Conservation (phyloP, 495 filamentous ascomycete genomes). For the Bryoglossum gracile region DNA sequence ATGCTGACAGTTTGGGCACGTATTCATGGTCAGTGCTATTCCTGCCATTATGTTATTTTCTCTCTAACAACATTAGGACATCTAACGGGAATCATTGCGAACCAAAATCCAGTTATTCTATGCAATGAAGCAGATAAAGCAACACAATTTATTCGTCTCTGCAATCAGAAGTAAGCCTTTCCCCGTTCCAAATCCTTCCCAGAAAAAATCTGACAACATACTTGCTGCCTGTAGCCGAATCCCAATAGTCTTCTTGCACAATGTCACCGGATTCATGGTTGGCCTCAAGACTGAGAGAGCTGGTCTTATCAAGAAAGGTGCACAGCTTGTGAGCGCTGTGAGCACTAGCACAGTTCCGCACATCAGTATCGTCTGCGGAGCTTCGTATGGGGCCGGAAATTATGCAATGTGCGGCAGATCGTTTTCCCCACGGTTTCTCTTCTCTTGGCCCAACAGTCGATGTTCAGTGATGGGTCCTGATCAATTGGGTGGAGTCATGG, state of each 20-base stretch:
- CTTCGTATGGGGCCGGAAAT: conserved; percentile 32
- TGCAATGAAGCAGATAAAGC: conserved; percentile 28
- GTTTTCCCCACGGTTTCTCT: conserved; percentile 29
- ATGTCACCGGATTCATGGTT: conserved; percentile 34
- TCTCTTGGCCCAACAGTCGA: conserved; percentile 31
- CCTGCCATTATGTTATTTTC: background rate
- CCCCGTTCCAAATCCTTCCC: background rate
- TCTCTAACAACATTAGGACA: conserved; percentile 15
- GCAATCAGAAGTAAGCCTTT: conserved; percentile 22
- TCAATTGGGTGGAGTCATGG: conserved; percentile 30
- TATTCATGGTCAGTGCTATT: conserved; percentile 24
- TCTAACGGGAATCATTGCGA: conserved; percentile 30
- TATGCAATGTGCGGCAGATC: conserved; percentile 33
- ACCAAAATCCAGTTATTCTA: conserved; percentile 28
- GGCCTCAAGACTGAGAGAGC: conserved; percentile 30
- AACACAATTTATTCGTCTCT: conserved; percentile 29
- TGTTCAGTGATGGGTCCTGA: conserved; percentile 33
- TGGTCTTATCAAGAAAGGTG: conserved; percentile 31
- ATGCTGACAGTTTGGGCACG: conserved; percentile 29
- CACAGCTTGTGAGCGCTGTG: conserved; percentile 30
- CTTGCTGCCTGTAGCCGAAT: conserved; percentile 5
- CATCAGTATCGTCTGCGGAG: conserved; percentile 30
- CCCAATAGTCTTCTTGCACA: conserved; percentile 31
- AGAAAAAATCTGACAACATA: background rate
- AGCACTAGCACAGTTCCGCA: conserved; percentile 30